Evolutionary conservation across 371 early-diverging fungal species (phyloP), one percentile per base, ranked within the genome.

Genomic region (Mycotypha africana): DNA sequence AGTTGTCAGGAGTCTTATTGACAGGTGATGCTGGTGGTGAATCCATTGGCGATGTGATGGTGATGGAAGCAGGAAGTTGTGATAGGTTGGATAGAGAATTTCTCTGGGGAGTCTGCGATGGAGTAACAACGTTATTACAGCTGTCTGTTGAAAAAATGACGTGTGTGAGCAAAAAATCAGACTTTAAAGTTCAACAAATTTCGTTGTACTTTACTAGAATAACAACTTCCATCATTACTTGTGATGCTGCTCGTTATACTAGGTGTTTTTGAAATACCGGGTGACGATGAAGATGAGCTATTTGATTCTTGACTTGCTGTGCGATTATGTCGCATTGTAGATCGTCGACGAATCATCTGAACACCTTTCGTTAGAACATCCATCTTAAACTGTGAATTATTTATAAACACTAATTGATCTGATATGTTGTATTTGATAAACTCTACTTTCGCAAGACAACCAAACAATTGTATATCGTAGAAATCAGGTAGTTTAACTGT

Each of bases 281-380:
- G 43, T 32, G 49, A 52, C 7, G 46, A 34, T 7, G 35, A 35
- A 38, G 51, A 9, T 2, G 52, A 47, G 33, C 33, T 34, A 25
- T 39, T 42, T 19, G 56, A 55, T 36, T 43, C 48, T 44, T 34
- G 42, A 25, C 48, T 51, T 15, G 24, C 14, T 23, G 38, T 28
- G 21, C 60, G 43, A 15, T 43, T 25, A 38, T 51, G 48, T 10
- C 44, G 42, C 2, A 60, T 36, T 23, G 60, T 53, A 2, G 54
- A 47, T 33, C 34, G 9, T 8, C 51, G 51, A 31, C 58, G 41
- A 34, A 59, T 50, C 17, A 59, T 23, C 40, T 53, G 35, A 16
- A 59, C 54, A 25, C 60, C 60, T 60, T 60, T 60, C 22, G 43
- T 60, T 19, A 60, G 47, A 21, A 60, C 35, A 48, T 60, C 60